Conservation (phyloP, 2,329 filamentous ascomycete species). For the Calonectria multiphialidica region DNA sequence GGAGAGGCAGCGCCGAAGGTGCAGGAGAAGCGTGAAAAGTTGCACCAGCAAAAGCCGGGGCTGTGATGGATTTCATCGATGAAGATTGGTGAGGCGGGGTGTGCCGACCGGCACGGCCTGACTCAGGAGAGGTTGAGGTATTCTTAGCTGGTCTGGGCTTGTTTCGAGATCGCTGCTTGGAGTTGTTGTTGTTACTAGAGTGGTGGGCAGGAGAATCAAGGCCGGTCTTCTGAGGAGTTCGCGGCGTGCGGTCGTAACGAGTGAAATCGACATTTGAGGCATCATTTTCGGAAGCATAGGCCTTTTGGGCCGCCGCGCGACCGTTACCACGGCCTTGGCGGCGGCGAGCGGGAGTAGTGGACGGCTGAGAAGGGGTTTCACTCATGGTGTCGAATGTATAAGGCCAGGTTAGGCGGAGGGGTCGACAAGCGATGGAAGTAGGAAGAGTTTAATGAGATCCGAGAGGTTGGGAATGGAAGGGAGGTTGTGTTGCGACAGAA, state of each 20-base stretch:
- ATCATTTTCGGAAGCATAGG: conserved; percentile 72
- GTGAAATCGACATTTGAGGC: conserved; percentile 46
- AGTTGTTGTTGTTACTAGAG: conserved; percentile 40
- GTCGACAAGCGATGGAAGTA: conserved; percentile 5
- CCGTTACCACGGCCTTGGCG: conserved; percentile 55
- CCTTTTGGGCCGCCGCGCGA: conserved; percentile 60
- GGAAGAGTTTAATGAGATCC: not conserved
- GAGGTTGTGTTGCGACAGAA: conserved; percentile 29
- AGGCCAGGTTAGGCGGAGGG: conserved; percentile 14
- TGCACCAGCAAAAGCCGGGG: conserved; percentile 85
- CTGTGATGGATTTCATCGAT: conserved; percentile 58
- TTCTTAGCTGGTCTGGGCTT: conserved; percentile 48
- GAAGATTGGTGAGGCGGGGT: conserved; percentile 57
- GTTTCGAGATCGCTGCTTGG: conserved; percentile 47
- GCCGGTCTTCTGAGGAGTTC: conserved; percentile 62
- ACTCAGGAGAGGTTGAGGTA: conserved; percentile 55
- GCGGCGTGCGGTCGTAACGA: conserved; percentile 50
- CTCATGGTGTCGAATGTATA: conserved; percentile 44
- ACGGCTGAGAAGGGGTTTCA: conserved; percentile 47
- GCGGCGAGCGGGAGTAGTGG: conserved; percentile 51
- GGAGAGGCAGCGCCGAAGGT: conserved; percentile 88
- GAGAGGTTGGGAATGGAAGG: conserved; percentile 20
- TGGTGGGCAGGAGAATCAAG: conserved; percentile 51
- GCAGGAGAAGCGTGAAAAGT: conserved; percentile 97
- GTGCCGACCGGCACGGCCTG: conserved; percentile 53